Evolutionary conservation across 2,329 filamentous ascomycete genomes (phyloP), one percentile per base, ranked within the genome.

Genomic region (Coniella vitis): DNA sequence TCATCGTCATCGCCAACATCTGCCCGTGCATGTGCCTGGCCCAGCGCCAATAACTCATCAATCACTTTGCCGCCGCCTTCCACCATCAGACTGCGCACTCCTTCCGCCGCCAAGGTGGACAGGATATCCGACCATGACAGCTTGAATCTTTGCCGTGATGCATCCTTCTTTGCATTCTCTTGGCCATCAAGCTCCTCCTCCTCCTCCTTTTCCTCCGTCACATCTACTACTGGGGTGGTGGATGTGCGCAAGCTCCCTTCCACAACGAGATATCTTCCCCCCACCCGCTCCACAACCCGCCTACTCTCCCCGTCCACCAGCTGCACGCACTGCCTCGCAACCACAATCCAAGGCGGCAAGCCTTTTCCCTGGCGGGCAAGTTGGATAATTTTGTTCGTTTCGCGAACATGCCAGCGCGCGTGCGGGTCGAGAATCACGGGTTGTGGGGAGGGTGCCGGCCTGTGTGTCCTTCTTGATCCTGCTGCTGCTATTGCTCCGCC

Each of bases 1-100:
- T 63, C 58, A 16, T 45, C 37, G 25, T 29, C 25, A 10, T 29
- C 25, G 25, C 10, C 25, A 10, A 10, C 10, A 10, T 10, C 10
- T 29, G 25, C 25, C 25, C 10, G 25, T 29, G 25, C 25, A 29
- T 29, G 2, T 42, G 40, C 14, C 79, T 71, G 58, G 82, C 70
- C 69, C 2, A 78, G 72, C 35, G 76, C 72, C n/a, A 97, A 72
- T 16, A 97, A 68, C 34, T 85, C 79, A 62, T 93, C 94, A 62
- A 97, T 88, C 31, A 96, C 81, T 10, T 74, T 72, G 0, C 79
- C 90, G 10, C 91, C 91, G 0, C 91, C 91, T 65, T 97, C 91
- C 42, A 97, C 76, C 91, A 96, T 96, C 50, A 96, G 73, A 61
- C 89, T 95, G 45, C 68, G 65, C 38, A 95, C 69, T 1, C 82